Evolutionary conservation across 192 early-diverging fungal species (phyloP), one percentile per base, ranked within the genome.

Genomic region (Coemansia biformis): DNA sequence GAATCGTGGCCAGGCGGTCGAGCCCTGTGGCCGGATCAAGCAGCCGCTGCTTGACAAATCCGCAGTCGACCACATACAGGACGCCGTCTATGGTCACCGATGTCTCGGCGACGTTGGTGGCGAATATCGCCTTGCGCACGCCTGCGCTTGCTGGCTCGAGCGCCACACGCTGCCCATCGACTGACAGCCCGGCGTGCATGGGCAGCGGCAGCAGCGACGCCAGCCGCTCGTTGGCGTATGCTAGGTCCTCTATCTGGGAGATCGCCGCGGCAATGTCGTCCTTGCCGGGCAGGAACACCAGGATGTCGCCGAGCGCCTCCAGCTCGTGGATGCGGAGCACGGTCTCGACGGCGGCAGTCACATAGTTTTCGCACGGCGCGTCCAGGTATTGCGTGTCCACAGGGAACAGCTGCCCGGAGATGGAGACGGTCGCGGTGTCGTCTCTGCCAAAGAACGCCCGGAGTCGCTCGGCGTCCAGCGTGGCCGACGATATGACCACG

Each of bases 91-190:
- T 91, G 1, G 95, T 98, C 22, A 93, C 87, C 37, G 87, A 90
- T 0, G 95, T 96, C 70, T 96, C 95, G 15, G 95, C 95, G 51
- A 98, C 91, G 63, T 94, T 96, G 7, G 95, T 98, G 8, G 95
- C 85, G 55, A 96, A 84, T 11, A 98, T 88, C 0, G 88, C 86
- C 56, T 88, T 90, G 67, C 88, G 83, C 22, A 86, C 89, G 58
- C 88, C 64, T 19, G 80, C 84, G 8, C 85, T 85, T 1, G 90
- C 81, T 5, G 87, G 87, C 31, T 93, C 88, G 67, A 98, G 94
- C 47, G 92, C 95, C 54, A 79, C 84, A 34, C 80, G 80, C 72
- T 96, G 92, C 78, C 90, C 84, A 45, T 91, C 90, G 17, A 82
- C 76, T 3, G 95, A 87, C 8, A 96, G 63, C 11, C 84, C 88